Percentiles rank a stretch among this genome's conserved stretches.
phyloP scores from a whole-genome alignment of 2,329 filamentous ascomycete genomes.

The Aspergillus sp. region DNA sequence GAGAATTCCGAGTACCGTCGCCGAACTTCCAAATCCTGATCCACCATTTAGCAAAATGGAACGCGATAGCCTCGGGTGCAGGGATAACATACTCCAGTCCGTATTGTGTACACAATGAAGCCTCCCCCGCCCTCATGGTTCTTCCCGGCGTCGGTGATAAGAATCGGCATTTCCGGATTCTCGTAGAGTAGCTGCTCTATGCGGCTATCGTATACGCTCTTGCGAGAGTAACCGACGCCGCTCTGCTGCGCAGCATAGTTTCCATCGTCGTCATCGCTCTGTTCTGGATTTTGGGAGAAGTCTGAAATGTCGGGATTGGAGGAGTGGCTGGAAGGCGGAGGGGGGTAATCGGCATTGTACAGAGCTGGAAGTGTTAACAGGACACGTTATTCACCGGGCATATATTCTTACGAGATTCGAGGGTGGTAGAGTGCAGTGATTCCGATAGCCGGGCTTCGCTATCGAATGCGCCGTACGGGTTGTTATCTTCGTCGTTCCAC shows the following conservation, averaged over 20 bases:
- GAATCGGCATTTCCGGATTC: conserved; percentile 81
- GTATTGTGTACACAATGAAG: conserved; percentile 96
- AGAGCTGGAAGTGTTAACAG: conserved; percentile 37
- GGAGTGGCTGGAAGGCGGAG: conserved; percentile 69
- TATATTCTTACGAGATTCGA: conserved; percentile 52
- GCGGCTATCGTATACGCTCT: conserved; percentile 87
- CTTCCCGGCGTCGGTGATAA: conserved; percentile 95
- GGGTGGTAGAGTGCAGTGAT: conserved; percentile 59
- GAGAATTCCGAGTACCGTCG: conserved; percentile 96
- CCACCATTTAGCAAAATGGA: neutral
- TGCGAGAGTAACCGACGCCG: conserved; percentile 53
- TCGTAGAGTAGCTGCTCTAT: conserved; percentile 98
- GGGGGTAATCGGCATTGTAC: conserved; percentile 62
- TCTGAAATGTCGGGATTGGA: conserved; percentile 66
- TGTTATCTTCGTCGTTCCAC: conserved; percentile 99
- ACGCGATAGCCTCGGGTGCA: too few relatives aligned
- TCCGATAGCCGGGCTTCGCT: conserved; percentile 75
- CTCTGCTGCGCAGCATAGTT: conserved; percentile 53
- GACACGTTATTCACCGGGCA: neutral
- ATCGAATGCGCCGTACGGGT: conserved; percentile 93
- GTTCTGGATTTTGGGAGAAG: conserved; percentile 53
- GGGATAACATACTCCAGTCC: conserved; percentile 70
- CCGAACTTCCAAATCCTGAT: conserved; percentile 88
- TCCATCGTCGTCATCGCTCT: conserved; percentile 61
- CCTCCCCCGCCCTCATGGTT: conserved; percentile 86